Base-by-base conservation (phyloP, 176 grass and related monocot species). In the Dactylis glomerata region DNA sequence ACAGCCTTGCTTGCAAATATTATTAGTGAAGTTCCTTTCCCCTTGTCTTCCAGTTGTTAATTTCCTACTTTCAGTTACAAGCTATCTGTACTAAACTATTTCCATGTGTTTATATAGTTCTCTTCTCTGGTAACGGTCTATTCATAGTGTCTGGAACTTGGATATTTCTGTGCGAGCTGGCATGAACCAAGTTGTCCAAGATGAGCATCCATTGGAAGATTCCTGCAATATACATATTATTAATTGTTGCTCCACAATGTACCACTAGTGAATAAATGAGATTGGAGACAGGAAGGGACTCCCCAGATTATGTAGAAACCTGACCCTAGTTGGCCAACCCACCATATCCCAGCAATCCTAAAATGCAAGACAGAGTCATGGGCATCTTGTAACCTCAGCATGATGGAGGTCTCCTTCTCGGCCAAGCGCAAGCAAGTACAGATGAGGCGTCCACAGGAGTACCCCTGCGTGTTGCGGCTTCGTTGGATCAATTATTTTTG, bases 401-500 rank as follows among this genome's bases (percentile, higher is more conserved):
- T n/a, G n/a, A n/a, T n/a, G n/a, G n/a, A n/a, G n/a, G n/a, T n/a
- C n/a, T n/a, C n/a, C n/a, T n/a, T n/a, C n/a, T n/a, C n/a, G 1
- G 7, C 52, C 50, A 42, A 17, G 68, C 13, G 15, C 6, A 72
- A 44, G 66, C n/a, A 55, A 72, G 27, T 49, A 12, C 41, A n/a
- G n/a, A n/a, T n/a, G n/a, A n/a, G 41, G 52, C 54, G 28, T 4
- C 73, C 81, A 31, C 54, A 59, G 27, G 68, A 83, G 54, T 83
- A 83, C 52, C 81, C 81, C 38, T 74, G 81, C 20, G 68, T 62
- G 24, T 74, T 68, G 3, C 81, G 54, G 26, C 51, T 83, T 70
- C 81, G 81, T 11, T 19, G 67, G 67, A 33, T 34, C 57, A 65
- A 52, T 62, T 62, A 65, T 65, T 65, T 16, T 16, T 59, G 7